Evolutionary conservation across 2,329 filamentous ascomycete genomes (phyloP), one percentile per base, ranked within the genome.

Genomic region (Paracoccidioides lutzii): DNA sequence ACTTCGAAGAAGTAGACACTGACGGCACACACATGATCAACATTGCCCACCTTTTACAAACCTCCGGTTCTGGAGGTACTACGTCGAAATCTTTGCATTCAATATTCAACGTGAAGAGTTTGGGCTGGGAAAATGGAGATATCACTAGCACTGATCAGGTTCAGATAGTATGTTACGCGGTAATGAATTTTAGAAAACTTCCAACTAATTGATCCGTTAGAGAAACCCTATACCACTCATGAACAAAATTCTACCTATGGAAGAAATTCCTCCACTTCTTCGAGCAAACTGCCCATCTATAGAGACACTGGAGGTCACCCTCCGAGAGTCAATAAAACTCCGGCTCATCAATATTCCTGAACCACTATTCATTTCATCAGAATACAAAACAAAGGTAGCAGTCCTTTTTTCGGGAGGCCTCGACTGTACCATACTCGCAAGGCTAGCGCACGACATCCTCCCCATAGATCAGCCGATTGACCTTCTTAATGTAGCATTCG

Each of bases 401-500:
- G 77, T 98, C 0, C 75, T 98, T 0, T 98, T 97, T 69, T 98
- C 93, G 0, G 93, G 93, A 2, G 93, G 93, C 0, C 78, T 98
- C 5, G 93, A 98, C 69, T 97, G 93, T 67, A 91, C 90, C 0
- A 76, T 96, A 0, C 76, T 98, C 51, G 91, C 91, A 28, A 81
- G 90, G 45, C 72, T 97, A 30, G 77, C 81, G 9, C 87, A 95
- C 66, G 85, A 95, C 10, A 71, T 94, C 2, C 67, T 97, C 2
- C 86, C 87, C 0, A 12, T 66, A 0, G 71, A 77, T 3, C 84
- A 94, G 64, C 75, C 79, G 1, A 83, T 98, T 58, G 93, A 97
- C 66, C 76, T 98, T 7, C 78, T 98, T 60, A 98, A 98, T 62
- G 91, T 98, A 48, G 93, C 91, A 0, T 98, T 98, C 65, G 88